A percentile compares a stretch with the other conserved stretches of the same genome.
phyloP scores from a whole-genome alignment of 2,329 filamentous ascomycete species.

The Westerdykella ornata region DNA sequence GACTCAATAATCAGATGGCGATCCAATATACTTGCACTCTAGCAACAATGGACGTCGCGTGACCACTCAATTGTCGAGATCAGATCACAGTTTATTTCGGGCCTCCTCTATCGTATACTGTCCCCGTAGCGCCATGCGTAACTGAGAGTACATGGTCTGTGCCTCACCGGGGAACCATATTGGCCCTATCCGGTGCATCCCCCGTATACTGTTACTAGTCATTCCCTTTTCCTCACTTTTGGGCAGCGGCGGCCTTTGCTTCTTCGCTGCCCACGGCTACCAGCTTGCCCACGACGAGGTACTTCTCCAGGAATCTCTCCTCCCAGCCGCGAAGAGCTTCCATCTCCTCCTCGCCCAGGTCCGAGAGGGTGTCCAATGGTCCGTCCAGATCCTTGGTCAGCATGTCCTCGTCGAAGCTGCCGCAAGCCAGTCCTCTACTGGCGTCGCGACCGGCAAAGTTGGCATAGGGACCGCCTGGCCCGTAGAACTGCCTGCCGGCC shows the following conservation, averaged over 20 bases:
- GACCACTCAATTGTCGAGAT: too few species aligned
- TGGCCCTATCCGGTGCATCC: not conserved
- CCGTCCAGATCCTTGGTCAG: conserved; percentile 83
- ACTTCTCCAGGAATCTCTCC: conserved; percentile 88
- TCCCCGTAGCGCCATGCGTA: too few species aligned
- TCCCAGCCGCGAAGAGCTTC: conserved; percentile 88
- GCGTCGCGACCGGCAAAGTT: conserved; percentile 96
- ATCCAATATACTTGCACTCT: not conserved
- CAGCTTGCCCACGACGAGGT: conserved; percentile 84
- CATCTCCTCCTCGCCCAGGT: conserved; percentile 65
- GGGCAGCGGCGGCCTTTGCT: conserved; percentile 39
- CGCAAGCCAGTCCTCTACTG: conserved; percentile 75
- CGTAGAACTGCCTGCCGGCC: conserved; percentile 86
- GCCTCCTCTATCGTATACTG: too few species aligned
- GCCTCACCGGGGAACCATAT: not conserved
- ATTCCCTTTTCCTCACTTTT: not conserved
- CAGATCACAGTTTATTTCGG: too few species aligned
- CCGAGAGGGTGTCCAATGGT: conserved; percentile 69
- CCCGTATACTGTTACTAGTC: not conserved
- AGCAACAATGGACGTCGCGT: not conserved
- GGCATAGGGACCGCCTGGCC: conserved; percentile 86
- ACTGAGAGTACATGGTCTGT: not conserved
- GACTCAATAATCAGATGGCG: not conserved
- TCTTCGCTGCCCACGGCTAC: conserved; percentile 58
- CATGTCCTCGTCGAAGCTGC: conserved; percentile 94